A percentile compares a stretch with the other conserved stretches of the same genome.
Conservation (phyloP, 2,329 filamentous ascomycete genomes). For the Teratosphaeria pseudoeucalypti region DNA sequence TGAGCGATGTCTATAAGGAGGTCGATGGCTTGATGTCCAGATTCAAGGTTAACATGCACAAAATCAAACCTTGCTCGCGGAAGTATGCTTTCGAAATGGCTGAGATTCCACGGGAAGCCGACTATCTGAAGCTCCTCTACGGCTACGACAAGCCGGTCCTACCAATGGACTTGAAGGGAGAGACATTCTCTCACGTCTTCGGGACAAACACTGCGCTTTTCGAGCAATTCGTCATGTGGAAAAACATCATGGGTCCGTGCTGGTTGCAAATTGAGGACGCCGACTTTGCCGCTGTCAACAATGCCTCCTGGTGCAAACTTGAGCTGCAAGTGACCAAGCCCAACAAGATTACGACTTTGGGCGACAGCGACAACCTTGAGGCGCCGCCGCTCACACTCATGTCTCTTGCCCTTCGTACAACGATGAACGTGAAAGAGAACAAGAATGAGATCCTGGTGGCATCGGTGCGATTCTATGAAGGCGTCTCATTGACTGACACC, state of each 20-base stretch:
- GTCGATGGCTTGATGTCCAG: constrained; percentile 81
- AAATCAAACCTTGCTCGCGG: constrained; percentile 78
- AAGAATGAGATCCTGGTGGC: constrained; percentile 92
- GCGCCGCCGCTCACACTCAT: constrained; percentile 87
- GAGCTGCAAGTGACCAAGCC: constrained; percentile 76
- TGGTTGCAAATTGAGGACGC: constrained; percentile 87
- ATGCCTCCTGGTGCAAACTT: constrained; percentile 93
- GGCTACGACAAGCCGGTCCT: constrained; percentile 76
- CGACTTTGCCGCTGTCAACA: constrained; percentile 74
- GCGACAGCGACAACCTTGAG: constrained; percentile 70
- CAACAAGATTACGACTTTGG: constrained; percentile 59
- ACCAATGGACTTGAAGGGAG: constrained; percentile 59
- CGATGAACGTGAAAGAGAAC: constrained; percentile 82
- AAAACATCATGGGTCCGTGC: constrained; percentile 97
- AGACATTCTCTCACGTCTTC: constrained; percentile 91
- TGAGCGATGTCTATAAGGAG: constrained; percentile 83
- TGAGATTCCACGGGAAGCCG: constrained; percentile 73
- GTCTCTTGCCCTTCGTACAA: constrained; percentile 81
- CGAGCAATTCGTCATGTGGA: constrained; percentile 97
- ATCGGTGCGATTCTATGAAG: constrained; percentile 86
- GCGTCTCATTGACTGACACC: constrained; percentile 76
- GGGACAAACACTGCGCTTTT: constrained; percentile 89
- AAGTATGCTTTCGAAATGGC: constrained; percentile 95
- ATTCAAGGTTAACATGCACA: constrained; percentile 77
- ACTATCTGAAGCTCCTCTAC: constrained; percentile 94